phyloP scores from a whole-genome alignment of 345 rosid species.

The Syzygium aqueum region DNA sequence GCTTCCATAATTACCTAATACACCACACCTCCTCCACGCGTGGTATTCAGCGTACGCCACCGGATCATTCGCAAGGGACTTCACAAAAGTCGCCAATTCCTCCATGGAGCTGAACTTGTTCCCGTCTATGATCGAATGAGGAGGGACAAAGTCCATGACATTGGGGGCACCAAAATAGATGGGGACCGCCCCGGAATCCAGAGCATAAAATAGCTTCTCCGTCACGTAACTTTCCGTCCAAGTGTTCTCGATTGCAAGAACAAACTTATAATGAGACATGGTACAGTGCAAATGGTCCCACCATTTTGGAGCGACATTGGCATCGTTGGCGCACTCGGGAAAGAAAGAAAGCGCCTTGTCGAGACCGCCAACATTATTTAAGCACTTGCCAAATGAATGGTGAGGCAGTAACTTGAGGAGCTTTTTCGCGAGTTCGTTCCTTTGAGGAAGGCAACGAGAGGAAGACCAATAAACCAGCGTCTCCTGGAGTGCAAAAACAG shows the following conservation, averaged over 20 bases:
- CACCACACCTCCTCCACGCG: conserved; percentile 75
- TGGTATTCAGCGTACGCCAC: conserved; percentile 83
- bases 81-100: conserved; percentile 59
- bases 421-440: no score
- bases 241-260: conserved; percentile 87
- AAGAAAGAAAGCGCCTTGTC: conserved; percentile 67
- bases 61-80: conserved; percentile 53
- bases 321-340: conserved; percentile 52
- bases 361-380: conserved; percentile 53
- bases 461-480: conserved; percentile 86
- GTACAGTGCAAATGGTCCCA: conserved; percentile 89
- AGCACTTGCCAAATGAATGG: no score
- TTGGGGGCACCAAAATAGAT: conserved; percentile 84
- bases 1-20: no score
- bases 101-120: conserved; percentile 57
- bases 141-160: conserved; percentile 75
- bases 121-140: conserved; percentile 77
- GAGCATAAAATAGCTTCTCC: conserved; percentile 83
- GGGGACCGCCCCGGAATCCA: conserved; percentile 76
- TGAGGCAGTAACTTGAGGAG: no score
- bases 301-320: conserved; percentile 53
- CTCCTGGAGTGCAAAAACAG: conserved; percentile 25
- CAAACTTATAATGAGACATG: conserved; percentile 92
- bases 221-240: conserved; percentile 76
- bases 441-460: conserved; percentile 10